These are phyloP conservation scores for Teratosphaeria epicoccoides DNA, from an alignment of 2,329 filamentous ascomycete species.

Conservation along the genomic window DNA sequence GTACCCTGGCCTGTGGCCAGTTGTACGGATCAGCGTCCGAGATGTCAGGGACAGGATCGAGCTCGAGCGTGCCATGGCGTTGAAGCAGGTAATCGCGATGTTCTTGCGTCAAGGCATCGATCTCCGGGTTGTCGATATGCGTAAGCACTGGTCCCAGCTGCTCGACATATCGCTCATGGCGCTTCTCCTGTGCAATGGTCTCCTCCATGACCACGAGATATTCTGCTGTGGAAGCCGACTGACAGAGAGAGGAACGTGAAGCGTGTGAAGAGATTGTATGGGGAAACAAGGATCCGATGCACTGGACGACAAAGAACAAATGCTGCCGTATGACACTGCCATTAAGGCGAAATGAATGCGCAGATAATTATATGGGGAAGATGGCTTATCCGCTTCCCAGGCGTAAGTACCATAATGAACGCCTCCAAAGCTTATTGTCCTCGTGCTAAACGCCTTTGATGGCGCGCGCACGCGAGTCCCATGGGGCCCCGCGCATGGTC, in stretches of 20 bases:
- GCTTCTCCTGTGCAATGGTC: slow-evolving; percentile 1
- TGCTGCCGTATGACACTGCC: neutral
- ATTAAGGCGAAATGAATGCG: neutral
- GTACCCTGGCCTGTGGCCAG: slow-evolving; percentile 26
- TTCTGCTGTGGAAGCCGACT: neutral
- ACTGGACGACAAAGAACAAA: neutral
- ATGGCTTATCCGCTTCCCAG: neutral
- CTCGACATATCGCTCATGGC: neutral
- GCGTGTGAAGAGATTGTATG: neutral
- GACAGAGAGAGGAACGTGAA: neutral
- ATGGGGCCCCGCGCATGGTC: neutral
- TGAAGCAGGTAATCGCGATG: slow-evolving; percentile 39
- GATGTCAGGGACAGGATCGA: slow-evolving; percentile 41
- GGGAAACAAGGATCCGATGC: neutral
- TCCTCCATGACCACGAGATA: neutral
- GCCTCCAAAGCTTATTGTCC: neutral
- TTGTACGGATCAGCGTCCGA: slow-evolving; percentile 43
- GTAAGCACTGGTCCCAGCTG: neutral
- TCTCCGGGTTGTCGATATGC: slow-evolving; percentile 5
- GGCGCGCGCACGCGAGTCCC: neutral
- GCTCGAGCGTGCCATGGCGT: slow-evolving; percentile 41
- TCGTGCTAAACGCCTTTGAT: neutral
- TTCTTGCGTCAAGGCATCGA: slow-evolving; percentile 27
- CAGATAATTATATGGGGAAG: neutral
- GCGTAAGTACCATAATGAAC: neutral